Percentiles rank a stretch among this genome's conserved stretches.
Evolutionary conservation across 495 filamentous ascomycete genomes (phyloP).

Genomic region (Lasiosphaeris hirsuta): DNA sequence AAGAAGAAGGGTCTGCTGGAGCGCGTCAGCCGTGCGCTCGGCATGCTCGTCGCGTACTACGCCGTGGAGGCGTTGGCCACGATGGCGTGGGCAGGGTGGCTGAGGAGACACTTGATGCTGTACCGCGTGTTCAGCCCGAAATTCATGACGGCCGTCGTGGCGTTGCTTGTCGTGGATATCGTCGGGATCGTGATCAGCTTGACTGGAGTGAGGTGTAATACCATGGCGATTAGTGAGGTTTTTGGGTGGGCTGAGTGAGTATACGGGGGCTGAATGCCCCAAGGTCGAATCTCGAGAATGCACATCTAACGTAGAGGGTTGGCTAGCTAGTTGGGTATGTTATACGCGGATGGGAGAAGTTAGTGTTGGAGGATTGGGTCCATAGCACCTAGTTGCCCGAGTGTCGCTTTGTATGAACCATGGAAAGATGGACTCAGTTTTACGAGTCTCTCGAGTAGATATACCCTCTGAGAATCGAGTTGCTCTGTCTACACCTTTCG

Average conservation of each 20-base stretch:
- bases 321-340: too few species aligned
- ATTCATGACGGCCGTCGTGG: slow-evolving; percentile 78
- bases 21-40: slow-evolving; percentile 63
- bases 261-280: neutral
- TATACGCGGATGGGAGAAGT: too few species aligned
- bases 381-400: too few species aligned
- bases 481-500: too few species aligned
- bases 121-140: slow-evolving; percentile 91
- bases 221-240: slow-evolving; percentile 74
- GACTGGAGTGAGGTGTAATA: slow-evolving; percentile 67
- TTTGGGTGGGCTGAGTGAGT: slow-evolving; percentile 70
- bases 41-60: slow-evolving; percentile 73
- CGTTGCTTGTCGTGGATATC: slow-evolving; percentile 72
- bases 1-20: slow-evolving; percentile 59
- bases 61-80: slow-evolving; percentile 78
- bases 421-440: too few species aligned
- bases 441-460: too few species aligned
- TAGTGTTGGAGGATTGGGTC: too few species aligned
- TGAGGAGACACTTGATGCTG: slow-evolving; percentile 91
- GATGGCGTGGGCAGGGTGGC: slow-evolving; percentile 79
- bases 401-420: too few species aligned
- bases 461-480: too few species aligned
- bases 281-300: too few species aligned
- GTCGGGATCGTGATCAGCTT: slow-evolving; percentile 65
- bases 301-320: too few species aligned